phyloP scores from a whole-genome alignment of 306 rosid genomes.

The Cucumis melo region DNA sequence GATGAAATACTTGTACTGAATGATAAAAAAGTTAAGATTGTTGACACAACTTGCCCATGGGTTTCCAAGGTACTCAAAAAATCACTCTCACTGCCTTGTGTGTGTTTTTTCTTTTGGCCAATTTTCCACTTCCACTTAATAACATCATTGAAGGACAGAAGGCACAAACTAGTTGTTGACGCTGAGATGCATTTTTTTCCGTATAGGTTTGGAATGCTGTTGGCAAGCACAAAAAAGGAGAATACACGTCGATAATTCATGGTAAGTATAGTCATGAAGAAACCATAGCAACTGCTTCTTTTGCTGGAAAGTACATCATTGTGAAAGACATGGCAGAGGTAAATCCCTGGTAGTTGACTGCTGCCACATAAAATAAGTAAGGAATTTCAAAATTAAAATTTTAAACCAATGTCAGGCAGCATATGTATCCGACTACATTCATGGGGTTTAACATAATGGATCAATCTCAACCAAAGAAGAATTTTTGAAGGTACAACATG shows the following conservation, averaged over 20 bases:
- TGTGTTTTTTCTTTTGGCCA: not conserved
- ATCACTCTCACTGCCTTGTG: not conserved
- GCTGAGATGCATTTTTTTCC: slow-evolving; percentile 12
- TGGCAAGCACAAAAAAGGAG: slow-evolving; percentile 86
- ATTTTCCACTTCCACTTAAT: not conserved
- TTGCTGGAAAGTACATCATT: slow-evolving; percentile 71
- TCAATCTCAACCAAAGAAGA: slow-evolving; percentile 75
- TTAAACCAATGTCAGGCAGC: slow-evolving; percentile 37
- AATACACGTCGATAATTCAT: slow-evolving; percentile 78
- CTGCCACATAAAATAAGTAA: not conserved
- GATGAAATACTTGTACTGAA: slow-evolving; percentile 80
- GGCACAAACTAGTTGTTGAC: not conserved
- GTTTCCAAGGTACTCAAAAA: slow-evolving; percentile 59
- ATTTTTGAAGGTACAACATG: slow-evolving; percentile 45
- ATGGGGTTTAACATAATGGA: slow-evolving; percentile 63
- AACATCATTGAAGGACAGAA: not conserved
- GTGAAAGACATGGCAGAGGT: slow-evolving; percentile 87
- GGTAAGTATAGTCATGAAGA: slow-evolving; percentile 89
- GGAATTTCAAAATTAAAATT: not conserved
- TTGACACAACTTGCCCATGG: slow-evolving; percentile 97
- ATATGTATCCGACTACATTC: slow-evolving; percentile 79
- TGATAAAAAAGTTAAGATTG: slow-evolving; percentile 64
- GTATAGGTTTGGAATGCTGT: slow-evolving; percentile 76
- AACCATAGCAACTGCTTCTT: slow-evolving; percentile 89
- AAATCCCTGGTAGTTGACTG: not conserved